Percentiles rank a stretch among this genome's conserved stretches.
Conservation (phyloP, 768 basidiomycete species). For the Lentinula edodes region DNA sequence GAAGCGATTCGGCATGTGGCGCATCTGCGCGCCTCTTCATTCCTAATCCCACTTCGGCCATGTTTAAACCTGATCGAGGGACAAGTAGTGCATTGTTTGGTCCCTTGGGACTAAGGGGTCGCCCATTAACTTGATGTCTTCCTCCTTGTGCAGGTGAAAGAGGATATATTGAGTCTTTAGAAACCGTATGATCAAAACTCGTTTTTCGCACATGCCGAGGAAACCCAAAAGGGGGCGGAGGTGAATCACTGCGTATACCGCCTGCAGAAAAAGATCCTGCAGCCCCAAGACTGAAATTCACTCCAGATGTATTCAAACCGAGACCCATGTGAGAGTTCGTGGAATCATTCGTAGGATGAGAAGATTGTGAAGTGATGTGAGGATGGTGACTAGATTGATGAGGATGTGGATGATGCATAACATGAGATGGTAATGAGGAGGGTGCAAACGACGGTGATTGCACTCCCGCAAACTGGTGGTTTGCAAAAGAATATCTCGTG, state of each 20-base stretch:
- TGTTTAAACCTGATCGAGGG: neutral
- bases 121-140: conserved; percentile 78
- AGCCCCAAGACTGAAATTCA: neutral
- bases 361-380: neutral
- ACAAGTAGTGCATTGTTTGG: conserved; percentile 14
- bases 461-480: conserved; percentile 29
- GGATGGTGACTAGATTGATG: neutral
- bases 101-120: conserved; percentile 60
- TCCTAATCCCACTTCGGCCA: conserved; percentile 30
- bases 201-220: conserved; percentile 89
- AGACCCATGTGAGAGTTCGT: neutral
- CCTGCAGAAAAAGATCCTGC: conserved; percentile 11
- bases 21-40: conserved; percentile 78
- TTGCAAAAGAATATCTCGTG: conserved; percentile 17
- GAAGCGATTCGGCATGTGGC: conserved; percentile 74
- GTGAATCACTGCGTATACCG: conserved; percentile 11
- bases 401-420: neutral
- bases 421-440: conserved; percentile 65
- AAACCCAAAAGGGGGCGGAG: conserved; percentile 44
- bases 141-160: conserved; percentile 54
- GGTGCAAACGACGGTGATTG: conserved; percentile 53
- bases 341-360: neutral
- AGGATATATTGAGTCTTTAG: conserved; percentile 53
- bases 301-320: conserved; percentile 1
- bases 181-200: conserved; percentile 90